Percentiles rank a stretch among this genome's conserved stretches.
phyloP scores from a whole-genome alignment of 139 green algal species.

The Pycnococcus provasolii region DNA sequence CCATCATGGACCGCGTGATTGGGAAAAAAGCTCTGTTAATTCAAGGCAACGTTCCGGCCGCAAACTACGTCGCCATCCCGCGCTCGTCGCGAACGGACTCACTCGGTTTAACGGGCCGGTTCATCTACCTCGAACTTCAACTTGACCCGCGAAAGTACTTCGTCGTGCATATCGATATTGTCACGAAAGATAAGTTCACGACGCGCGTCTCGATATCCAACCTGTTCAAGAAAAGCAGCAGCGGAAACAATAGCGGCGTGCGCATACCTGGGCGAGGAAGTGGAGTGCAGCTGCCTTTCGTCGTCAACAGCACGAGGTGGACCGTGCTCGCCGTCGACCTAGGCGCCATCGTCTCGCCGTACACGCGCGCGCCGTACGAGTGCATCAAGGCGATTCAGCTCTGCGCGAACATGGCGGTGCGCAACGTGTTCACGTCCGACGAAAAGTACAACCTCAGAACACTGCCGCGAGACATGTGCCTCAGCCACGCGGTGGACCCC shows the following conservation, averaged over 20 bases:
- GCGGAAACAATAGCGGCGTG: not conserved
- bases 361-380: slow-evolving; percentile 28
- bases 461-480: slow-evolving; percentile 17
- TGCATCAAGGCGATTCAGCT: slow-evolving; percentile 45
- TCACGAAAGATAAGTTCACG: slow-evolving; percentile 35
- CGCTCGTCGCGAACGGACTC: slow-evolving; percentile 19
- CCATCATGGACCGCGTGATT: slow-evolving; percentile 41
- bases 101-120: slow-evolving; percentile 48
- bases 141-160: slow-evolving; percentile 39
- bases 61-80: slow-evolving; percentile 48
- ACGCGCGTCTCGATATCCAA: slow-evolving; percentile 53
- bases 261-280: not conserved
- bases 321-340: not conserved
- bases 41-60: slow-evolving; percentile 37
- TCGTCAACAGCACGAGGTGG: not conserved
- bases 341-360: not conserved
- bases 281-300: not conserved
- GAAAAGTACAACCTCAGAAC: slow-evolving; percentile 33
- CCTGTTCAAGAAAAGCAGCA: slow-evolving; percentile 37
- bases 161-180: slow-evolving; percentile 48
- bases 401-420: slow-evolving; percentile 53
- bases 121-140: slow-evolving; percentile 55
- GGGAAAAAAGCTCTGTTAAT: slow-evolving; percentile 38
- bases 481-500: not conserved
- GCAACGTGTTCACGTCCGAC: slow-evolving; percentile 56